Conservation (phyloP, 2,329 filamentous ascomycete genomes). For the Gremmenia infestans region DNA sequence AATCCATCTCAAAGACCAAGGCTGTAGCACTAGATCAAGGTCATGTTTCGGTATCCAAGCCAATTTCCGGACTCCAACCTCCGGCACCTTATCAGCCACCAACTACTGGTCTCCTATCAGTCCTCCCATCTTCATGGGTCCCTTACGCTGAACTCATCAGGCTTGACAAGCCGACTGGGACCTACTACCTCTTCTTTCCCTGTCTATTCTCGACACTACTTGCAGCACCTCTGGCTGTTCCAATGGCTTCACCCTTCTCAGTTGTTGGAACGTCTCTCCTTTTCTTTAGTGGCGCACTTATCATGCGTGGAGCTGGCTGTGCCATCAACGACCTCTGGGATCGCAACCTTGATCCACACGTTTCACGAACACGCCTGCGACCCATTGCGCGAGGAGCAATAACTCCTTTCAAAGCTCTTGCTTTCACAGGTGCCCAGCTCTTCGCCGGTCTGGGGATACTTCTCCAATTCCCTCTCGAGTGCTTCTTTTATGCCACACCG, state of each 20-base stretch:
- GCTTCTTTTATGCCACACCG: slow-evolving; percentile 73
- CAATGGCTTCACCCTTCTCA: slow-evolving; percentile 54
- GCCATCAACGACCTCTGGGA: slow-evolving; percentile 92
- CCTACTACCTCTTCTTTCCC: slow-evolving; percentile 81
- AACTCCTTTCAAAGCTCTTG: slow-evolving; percentile 63
- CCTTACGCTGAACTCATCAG: slow-evolving; percentile 81
- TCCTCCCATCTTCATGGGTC: slow-evolving; percentile 63
- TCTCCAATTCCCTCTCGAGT: slow-evolving; percentile 68
- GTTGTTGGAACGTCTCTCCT: slow-evolving; percentile 62
- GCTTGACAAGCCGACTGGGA: slow-evolving; percentile 75
- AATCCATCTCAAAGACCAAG: background rate
- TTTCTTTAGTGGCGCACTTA: slow-evolving; percentile 70
- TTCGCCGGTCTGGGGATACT: slow-evolving; percentile 68
- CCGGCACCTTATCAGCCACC: slow-evolving; percentile 55
- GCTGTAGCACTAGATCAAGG: background rate
- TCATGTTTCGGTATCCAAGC: background rate
- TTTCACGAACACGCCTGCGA: slow-evolving; percentile 68
- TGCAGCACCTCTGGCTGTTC: slow-evolving; percentile 64
- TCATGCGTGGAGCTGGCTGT: slow-evolving; percentile 86
- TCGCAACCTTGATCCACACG: slow-evolving; percentile 77
- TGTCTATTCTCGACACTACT: slow-evolving; percentile 80
- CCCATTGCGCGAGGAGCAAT: slow-evolving; percentile 78
- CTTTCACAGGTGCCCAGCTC: slow-evolving; percentile 71
- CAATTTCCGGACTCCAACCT: background rate
- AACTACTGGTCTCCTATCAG: slow-evolving; percentile 63